Evolutionary conservation across 495 filamentous ascomycete genomes (phyloP), one percentile per base, ranked within the genome.

Genomic region (Paragyromitra xinjiangensis): DNA sequence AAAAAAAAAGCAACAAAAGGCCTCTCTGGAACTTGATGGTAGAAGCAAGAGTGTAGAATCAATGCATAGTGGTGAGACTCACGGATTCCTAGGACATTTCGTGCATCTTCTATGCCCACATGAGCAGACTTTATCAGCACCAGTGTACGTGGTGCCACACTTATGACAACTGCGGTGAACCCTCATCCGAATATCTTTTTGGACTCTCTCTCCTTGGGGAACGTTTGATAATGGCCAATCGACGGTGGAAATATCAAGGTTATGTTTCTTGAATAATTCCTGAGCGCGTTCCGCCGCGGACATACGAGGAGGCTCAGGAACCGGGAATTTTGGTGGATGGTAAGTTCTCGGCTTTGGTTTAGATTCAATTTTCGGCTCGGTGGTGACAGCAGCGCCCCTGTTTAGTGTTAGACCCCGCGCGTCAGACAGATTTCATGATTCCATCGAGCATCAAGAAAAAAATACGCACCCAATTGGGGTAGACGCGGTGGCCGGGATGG

Each of bases 121-220:
- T 44, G 88, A 89, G 76, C 85, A 96, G 55, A 89, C 84, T 81
- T 90, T 93, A 71, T 91, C 89, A 22, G 87, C 83, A 62, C 92
- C 92, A 29, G 74, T 73, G 83, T 91, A 96, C 19, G 87, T 87
- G 3, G 90, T 90, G 75, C 91, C 87, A 83, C 93, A 96, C 71
- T 87, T 88, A 82, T 96, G 93, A 80, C 93, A 96, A 69, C 86
- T 90, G 66, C 92, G 91, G 78, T 93, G 94, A 45, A 97, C 91
- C 42, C 95, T 89, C 92, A 98, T 96, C 77, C 93, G 92, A 75
- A 97, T 93, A 19, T 92, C 90, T 84, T 95, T 97, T 82, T 95
- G 90, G 19, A 97, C 90, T 34, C 95, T 92, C 61, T 82, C 73
- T 22, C 75, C 67, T 3, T 64, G 67, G 11, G 74, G 81, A 12